Evolutionary conservation across 2,329 filamentous ascomycete species (phyloP), one percentile per base, ranked within the genome.

Genomic region (Talaromyces sp.): DNA sequence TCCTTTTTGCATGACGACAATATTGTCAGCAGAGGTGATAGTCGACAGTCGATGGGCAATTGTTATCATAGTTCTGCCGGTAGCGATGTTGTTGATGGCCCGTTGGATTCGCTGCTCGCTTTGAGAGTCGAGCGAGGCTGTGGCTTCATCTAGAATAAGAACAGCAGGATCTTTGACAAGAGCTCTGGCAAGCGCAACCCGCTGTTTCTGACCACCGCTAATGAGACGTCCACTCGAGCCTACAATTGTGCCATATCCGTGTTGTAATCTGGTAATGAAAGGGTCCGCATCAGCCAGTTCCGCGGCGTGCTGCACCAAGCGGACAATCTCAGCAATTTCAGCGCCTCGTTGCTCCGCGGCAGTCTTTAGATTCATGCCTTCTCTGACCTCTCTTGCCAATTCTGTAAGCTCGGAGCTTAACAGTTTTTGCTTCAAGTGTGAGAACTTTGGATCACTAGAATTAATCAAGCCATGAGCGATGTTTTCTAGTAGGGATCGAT

Each of bases 41-140:
- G 95, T 99, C 0, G 93, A 96, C 7, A 99, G 83, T 70, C 94
- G 89, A 79, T 99, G 95, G 48, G 95, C 95, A 76, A 99, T 98
- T 8, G 93, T 91, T 71, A 98, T 96, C 2, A 95, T 98, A 0
- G 95, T 98, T 62, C 94, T 87, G 27, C 93, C 93, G 68, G 90
- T 85, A 1, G 93, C 85, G 27, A 94, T 93, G 58, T 87, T 89
- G 71, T 97, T 93, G 10, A 99, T 84, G 19, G 95, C 95, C 50
- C 91, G 91, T 76, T 98, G 95, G 1, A 99, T 94, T 9, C 96
- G 90, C 58, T 92, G 93, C 79, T 99, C 95, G 0, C 92, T 96
- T 74, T 94, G 93, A n/a, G 94, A 97, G 73, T 99, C 95, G 0
- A 99, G 84, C 3, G 93, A 92, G 41, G 91, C 95, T 0, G 95